A percentile compares a stretch with the other conserved stretches of the same genome.
Conservation (phyloP, 257 asterid genomes). For the Solanum rostratum region DNA sequence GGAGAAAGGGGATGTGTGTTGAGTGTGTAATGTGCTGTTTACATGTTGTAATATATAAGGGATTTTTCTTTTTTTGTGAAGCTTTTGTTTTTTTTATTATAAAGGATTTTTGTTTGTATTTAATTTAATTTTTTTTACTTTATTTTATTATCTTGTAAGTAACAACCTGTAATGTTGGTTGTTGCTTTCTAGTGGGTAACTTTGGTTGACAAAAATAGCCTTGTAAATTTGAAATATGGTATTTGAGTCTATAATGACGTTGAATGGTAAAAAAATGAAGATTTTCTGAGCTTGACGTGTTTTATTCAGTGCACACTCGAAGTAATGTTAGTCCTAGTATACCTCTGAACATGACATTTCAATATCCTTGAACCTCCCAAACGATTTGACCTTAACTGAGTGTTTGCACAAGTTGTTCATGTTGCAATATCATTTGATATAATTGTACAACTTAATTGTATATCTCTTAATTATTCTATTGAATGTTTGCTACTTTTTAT, state of each 20-base stretch:
- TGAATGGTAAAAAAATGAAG: background rate
- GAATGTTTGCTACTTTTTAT: background rate
- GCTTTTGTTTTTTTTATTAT: background rate
- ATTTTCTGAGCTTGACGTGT: background rate
- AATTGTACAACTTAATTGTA: background rate
- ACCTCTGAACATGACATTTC: background rate
- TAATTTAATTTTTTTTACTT: background rate
- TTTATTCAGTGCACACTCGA: background rate
- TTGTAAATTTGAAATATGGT: slow-evolving; percentile 16
- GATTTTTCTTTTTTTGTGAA: background rate
- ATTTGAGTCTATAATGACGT: background rate
- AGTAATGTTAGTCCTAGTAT: background rate
- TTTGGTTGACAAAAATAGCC: slow-evolving; percentile 18
- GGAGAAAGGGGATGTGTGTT: background rate
- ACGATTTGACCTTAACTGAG: background rate
- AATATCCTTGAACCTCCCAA: background rate
- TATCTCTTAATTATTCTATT: background rate
- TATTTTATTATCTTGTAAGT: background rate
- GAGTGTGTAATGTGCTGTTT: slow-evolving; percentile 6
- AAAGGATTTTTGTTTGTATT: background rate
- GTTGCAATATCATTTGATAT: background rate
- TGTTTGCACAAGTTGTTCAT: background rate
- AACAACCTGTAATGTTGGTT: slow-evolving; percentile 37
- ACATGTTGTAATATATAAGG: slow-evolving; percentile 21
- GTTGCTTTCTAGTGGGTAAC: slow-evolving; percentile 20